Evolutionary conservation across 2,329 filamentous ascomycete species (phyloP).

Genomic region (Botrytis pseudocinerea): DNA sequence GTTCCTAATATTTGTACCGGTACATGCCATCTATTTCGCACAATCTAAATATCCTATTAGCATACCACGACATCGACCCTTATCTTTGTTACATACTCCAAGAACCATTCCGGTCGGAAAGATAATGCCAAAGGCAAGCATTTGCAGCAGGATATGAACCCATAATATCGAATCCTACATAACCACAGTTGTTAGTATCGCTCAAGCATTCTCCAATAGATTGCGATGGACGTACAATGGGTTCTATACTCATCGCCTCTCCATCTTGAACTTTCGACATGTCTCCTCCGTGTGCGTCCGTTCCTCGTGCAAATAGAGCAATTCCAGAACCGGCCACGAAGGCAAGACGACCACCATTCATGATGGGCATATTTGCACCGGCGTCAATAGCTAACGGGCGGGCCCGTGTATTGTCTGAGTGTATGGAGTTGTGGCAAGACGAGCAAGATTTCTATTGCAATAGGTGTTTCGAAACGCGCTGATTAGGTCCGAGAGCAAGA

Average conservation of each 20-base stretch:
- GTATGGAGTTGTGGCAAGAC: slow-evolving; percentile 13
- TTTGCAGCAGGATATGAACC: slow-evolving; percentile 90
- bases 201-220: not conserved
- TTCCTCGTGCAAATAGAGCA: slow-evolving; percentile 28
- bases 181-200: slow-evolving; percentile 40
- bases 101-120: slow-evolving; percentile 96
- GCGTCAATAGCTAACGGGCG: not conserved
- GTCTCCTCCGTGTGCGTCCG: slow-evolving; percentile 46
- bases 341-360: slow-evolving; percentile 12
- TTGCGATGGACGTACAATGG: slow-evolving; percentile 58
- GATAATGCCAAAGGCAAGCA: slow-evolving; percentile 83
- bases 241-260: slow-evolving; percentile 67
- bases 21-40: slow-evolving; percentile 91
- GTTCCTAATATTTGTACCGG: slow-evolving; percentile 78
- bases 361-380: slow-evolving; percentile 12
- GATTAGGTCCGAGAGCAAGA: slow-evolving; percentile 8
- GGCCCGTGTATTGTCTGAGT: slow-evolving; percentile 2
- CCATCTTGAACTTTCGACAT: slow-evolving; percentile 65
- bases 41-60: slow-evolving; percentile 59
- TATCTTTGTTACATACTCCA: slow-evolving; percentile 62
- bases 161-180: slow-evolving; percentile 78
- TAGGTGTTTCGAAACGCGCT: slow-evolving; percentile 15
- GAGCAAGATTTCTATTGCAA: slow-evolving; percentile 4
- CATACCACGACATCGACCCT: not conserved
- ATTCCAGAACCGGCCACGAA: slow-evolving; percentile 20